Percentiles rank a stretch among this genome's conserved stretches.
phyloP scores from a whole-genome alignment of 441 rosid genomes.

The Pelargonium cotyledonis region DNA sequence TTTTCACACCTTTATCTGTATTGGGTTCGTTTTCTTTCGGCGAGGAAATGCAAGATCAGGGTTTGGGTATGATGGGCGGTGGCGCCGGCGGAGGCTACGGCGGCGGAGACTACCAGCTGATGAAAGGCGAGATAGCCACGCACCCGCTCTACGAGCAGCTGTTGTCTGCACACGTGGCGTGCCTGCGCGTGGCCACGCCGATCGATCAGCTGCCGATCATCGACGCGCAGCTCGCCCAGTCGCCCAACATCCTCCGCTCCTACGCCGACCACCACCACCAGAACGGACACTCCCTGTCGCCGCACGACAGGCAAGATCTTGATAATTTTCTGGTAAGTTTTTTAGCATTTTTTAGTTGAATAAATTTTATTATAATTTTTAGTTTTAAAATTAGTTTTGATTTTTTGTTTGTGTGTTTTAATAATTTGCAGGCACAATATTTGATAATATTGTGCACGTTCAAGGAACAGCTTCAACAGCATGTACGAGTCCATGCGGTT shows the following conservation, averaged over 20 bases:
- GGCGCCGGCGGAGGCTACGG: conserved; percentile 29
- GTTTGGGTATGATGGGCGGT: conserved; percentile 60
- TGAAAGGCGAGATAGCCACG: conserved; percentile 74
- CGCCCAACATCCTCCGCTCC: conserved; percentile 74
- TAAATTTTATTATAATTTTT: too few species aligned
- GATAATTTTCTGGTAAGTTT: conserved; percentile 80
- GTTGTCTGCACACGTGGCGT: conserved; percentile 73
- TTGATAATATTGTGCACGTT: conserved; percentile 77
- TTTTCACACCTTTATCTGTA: too few species aligned
- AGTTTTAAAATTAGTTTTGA: not conserved
- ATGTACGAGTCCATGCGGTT: conserved; percentile 93
- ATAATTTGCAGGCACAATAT: conserved; percentile 58
- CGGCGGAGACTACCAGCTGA: conserved; percentile 38
- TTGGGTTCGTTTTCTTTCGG: not conserved
- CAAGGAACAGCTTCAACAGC: conserved; percentile 96
- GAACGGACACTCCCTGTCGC: conserved; percentile 37
- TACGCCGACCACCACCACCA: conserved; percentile 50
- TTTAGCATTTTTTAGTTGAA: too few species aligned
- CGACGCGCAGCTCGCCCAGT: conserved; percentile 80
- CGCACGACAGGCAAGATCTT: conserved; percentile 78
- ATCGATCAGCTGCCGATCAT: conserved; percentile 87
- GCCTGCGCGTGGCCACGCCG: conserved; percentile 90
- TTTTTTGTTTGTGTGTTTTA: conserved; percentile 6
- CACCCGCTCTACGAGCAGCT: conserved; percentile 86
- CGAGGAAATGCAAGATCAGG: conserved; percentile 58